Evolutionary conservation across 495 filamentous ascomycete species (phyloP), one percentile per base, ranked within the genome.

Genomic region (Xylaria bambusicola): DNA sequence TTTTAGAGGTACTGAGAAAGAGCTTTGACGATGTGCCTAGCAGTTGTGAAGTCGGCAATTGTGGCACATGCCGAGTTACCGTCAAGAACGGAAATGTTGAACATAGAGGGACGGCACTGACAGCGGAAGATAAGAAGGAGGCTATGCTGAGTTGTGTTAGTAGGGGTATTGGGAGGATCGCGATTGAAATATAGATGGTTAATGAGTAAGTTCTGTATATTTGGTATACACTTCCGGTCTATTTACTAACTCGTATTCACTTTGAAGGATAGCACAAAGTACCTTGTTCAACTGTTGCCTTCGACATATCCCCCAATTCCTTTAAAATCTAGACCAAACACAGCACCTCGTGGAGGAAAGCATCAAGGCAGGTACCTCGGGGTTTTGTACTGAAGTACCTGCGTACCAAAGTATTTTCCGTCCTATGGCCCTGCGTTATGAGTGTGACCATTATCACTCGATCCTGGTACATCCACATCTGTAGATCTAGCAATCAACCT

Each of bases 1-100:
- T 81, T 7, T 64, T 81, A 4, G 75, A 80, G 61, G 71, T 73
- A 12, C 56, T 81, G 29, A 66, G 71, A 55, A 62, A 50, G 26
- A 52, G 71, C 13, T 78, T 80, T 54, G 76, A 63, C 2, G 72
- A 73, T 18, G 73, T 83, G 0, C 75, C 76, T 24, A 78, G 71
- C 31, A 81, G 78, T 48, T 86, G 82, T 67, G 78, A 80, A 67
- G 78, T 80, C 5, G 83, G 82, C 0, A 86, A 84, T 62, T 86
- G 83, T 53, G 82, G 82, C 3, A 84, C 82, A n/a, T 86, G 82
- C 64, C 72, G 66, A 58, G 73, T 86, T 18, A 58, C 52, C 13
- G 62, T 84, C 44, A 78, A 71, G 66, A 69, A 61, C 2, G 83
- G 83, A 6, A 58, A 69, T 49, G 78, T 86, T 10, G 78, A 82